phyloP scores from a whole-genome alignment of 352 stramenopile genomes.

The Pythium graminicola region DNA sequence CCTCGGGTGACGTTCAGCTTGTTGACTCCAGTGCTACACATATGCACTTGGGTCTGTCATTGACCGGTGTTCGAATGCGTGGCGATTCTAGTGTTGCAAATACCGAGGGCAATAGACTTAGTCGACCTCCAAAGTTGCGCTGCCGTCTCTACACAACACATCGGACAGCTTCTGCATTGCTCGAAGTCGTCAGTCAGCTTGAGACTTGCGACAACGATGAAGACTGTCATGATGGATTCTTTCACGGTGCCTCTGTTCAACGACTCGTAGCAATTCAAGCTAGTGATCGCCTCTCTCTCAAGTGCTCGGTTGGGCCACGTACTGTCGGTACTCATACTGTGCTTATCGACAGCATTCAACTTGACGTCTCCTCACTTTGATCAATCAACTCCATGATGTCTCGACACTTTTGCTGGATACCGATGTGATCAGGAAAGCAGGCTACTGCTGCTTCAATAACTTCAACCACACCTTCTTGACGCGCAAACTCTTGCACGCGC shows the following conservation, averaged over 20 bases:
- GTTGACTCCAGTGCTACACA: not conserved
- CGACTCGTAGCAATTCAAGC: constrained; percentile 25
- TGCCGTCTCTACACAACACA: constrained; percentile 14
- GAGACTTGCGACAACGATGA: constrained; percentile 30
- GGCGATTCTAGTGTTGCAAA: not conserved
- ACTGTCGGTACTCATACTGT: constrained; percentile 6
- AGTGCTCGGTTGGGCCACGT: constrained; percentile 18
- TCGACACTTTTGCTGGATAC: constrained; percentile 69
- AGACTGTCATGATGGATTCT: constrained; percentile 38
- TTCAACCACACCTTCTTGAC: constrained; percentile 64
- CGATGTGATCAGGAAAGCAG: constrained; percentile 69
- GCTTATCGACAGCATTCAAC: constrained; percentile 38
- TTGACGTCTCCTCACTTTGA: constrained; percentile 17
- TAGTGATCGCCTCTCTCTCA: constrained; percentile 35
- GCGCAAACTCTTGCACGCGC: constrained; percentile 47
- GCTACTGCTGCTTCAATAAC: constrained; percentile 74
- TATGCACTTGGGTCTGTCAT: constrained; percentile 9
- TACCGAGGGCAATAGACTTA: not conserved
- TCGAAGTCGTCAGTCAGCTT: constrained; percentile 33
- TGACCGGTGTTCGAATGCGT: constrained; percentile 1
- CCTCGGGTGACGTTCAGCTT: not conserved
- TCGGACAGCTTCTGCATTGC: constrained; percentile 5
- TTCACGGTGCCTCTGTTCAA: constrained; percentile 36
- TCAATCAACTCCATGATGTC: constrained; percentile 52
- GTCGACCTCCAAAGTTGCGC: constrained; percentile 6